Evolutionary conservation across 768 basidiomycete species (phyloP).

Genomic region (Lactifluus volemus): DNA sequence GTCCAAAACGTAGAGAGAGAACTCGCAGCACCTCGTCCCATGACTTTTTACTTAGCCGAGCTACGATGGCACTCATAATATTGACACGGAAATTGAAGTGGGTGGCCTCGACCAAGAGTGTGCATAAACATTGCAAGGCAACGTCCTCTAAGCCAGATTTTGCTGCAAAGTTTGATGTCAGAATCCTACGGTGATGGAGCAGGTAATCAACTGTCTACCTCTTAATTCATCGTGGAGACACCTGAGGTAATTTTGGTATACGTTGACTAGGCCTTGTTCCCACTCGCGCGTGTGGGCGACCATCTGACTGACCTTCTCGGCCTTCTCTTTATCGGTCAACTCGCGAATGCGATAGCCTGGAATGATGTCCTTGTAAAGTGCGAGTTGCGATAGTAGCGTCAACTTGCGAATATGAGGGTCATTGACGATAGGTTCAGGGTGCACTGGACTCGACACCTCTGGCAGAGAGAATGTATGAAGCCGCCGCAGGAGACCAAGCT

Average conservation of each 20-base stretch:
- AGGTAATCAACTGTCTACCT: slow-evolving; percentile 38
- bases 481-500: slow-evolving; percentile 86
- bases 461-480: slow-evolving; percentile 81
- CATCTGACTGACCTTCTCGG: slow-evolving; percentile 91
- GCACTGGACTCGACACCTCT: slow-evolving; percentile 61
- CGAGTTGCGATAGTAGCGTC: slow-evolving; percentile 81
- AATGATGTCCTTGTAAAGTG: slow-evolving; percentile 93
- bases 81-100: slow-evolving; percentile 98
- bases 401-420: slow-evolving; percentile 80
- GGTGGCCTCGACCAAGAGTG: slow-evolving; percentile 68
- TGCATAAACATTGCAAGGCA: slow-evolving; percentile 81
- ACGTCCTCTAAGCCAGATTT: slow-evolving; percentile 58
- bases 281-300: slow-evolving; percentile 86
- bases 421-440: slow-evolving; percentile 64
- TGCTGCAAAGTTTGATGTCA: slow-evolving; percentile 30
- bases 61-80: slow-evolving; percentile 81
- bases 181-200: not conserved
- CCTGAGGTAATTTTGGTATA: slow-evolving; percentile 86
- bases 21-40: slow-evolving; percentile 72
- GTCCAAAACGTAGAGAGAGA: slow-evolving; percentile 10
- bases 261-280: slow-evolving; percentile 85
- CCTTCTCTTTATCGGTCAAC: slow-evolving; percentile 83
- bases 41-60: slow-evolving; percentile 70
- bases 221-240: slow-evolving; percentile 81
- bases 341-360: slow-evolving; percentile 93